Evolutionary conservation across 441 rosid species (phyloP).

Genomic region (Gossypium davidsonii): DNA sequence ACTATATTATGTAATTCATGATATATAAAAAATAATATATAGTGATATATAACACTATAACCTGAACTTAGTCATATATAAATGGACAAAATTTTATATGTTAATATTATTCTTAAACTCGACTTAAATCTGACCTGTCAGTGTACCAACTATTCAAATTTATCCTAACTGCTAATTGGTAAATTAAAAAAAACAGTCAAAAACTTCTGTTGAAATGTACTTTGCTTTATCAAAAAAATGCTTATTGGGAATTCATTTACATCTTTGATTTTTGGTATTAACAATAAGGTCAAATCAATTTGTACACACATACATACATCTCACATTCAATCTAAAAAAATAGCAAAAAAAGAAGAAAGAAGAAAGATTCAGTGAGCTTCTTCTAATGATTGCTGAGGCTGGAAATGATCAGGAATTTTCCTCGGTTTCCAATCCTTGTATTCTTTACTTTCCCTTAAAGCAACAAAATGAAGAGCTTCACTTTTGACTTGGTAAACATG

Average conservation of each 20-base stretch:
- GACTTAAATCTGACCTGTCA: too few species aligned
- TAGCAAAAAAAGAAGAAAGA: neutral
- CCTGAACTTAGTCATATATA: too few species aligned
- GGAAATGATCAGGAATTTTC: slow-evolving; percentile 56
- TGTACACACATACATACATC: neutral
- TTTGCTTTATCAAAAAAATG: neutral
- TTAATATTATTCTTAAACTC: too few species aligned
- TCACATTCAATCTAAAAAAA: neutral
- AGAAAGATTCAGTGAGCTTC: neutral
- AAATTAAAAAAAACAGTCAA: too few species aligned
- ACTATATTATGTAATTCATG: too few species aligned
- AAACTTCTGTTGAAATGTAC: too few species aligned
- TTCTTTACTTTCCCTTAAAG: slow-evolving; percentile 62
- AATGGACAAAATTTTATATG: too few species aligned
- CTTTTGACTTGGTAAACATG: slow-evolving; percentile 78
- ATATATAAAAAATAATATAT: too few species aligned
- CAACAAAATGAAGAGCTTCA: slow-evolving; percentile 85
- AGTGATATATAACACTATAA: too few species aligned
- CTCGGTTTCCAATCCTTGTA: slow-evolving; percentile 68
- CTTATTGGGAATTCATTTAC: neutral
- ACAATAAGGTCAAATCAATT: neutral
- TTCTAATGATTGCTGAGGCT: neutral
- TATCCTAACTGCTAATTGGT: too few species aligned
- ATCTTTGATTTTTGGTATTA: neutral
- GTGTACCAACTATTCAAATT: too few species aligned